These are phyloP conservation scores for Penicillium sclerotiorum DNA, from an alignment of 2,329 filamentous ascomycete genomes.

Conservation along the genomic window DNA sequence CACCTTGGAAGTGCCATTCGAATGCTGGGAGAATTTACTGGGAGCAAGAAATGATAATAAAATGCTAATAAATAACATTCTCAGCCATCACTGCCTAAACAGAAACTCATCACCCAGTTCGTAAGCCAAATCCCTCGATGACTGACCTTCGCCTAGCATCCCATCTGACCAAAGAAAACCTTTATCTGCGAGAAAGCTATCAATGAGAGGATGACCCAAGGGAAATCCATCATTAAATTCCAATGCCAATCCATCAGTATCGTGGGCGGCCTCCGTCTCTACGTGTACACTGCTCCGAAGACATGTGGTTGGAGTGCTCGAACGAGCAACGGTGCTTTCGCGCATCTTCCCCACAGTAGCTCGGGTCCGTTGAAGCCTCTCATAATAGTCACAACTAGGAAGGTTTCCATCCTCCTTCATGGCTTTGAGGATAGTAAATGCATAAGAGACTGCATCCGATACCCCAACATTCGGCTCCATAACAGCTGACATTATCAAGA, in stretches of 20 bases:
- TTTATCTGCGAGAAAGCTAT: constrained; percentile 19
- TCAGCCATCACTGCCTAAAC: neutral
- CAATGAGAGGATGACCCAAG: constrained; percentile 17
- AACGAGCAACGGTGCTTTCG: constrained; percentile 4
- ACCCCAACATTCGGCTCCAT: constrained; percentile 17
- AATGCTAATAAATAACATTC: no score
- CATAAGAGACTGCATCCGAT: constrained; percentile 21
- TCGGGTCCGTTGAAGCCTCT: constrained; percentile 17
- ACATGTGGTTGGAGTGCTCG: neutral
- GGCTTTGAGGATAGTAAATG: constrained; percentile 20
- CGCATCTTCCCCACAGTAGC: constrained; percentile 16
- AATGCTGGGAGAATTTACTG: no score
- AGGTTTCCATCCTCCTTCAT: constrained; percentile 28
- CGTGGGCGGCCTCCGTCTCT: neutral
- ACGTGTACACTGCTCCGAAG: neutral
- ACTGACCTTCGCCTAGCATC: constrained; percentile 11
- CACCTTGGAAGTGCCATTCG: no score
- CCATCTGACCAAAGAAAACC: constrained; percentile 12
- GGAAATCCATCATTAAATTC: constrained; percentile 11
- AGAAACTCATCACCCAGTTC: constrained; percentile 16
- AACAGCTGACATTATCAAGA: constrained; percentile 24
- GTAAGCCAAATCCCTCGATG: constrained; percentile 10
- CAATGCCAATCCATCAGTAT: neutral
- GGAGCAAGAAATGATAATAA: no score
- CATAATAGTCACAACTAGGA: constrained; percentile 23